Evolutionary conservation across 257 asterid species (phyloP), one percentile per base, ranked within the genome.

Genomic region (Ilex asprella): DNA sequence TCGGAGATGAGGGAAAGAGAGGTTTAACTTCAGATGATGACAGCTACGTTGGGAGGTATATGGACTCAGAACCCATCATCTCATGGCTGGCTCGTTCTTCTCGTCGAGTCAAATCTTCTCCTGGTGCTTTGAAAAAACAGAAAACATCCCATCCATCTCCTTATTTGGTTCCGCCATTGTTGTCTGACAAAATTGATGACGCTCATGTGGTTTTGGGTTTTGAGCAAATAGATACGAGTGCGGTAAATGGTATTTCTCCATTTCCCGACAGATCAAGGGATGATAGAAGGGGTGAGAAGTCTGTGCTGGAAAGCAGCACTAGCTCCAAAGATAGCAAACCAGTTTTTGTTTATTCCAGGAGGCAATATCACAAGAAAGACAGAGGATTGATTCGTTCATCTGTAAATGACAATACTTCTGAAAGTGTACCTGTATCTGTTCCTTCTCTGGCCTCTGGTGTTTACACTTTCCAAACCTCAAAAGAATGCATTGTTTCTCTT

Each of bases 31-130:
- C 74, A 35, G 84, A 71, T 58, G 83, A 79, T 63, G 91, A 71
- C 64, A 67, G 73, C 73, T 69, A 68, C 69, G 54, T 39, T 12
- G 85, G 79, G 61, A 80, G 70, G 31, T 68, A 68, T 75, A 73
- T 75, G 79, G 99, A 90, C 71, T 84, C 94, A 12, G 93, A 85
- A 78, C 96, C 97, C 65, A 87, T 89, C 58, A 86, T 89, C 32
- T 86, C 88, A 67, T 94, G 99, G 99, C 73, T 89, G 69, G 76
- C 94, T 70, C 94, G 91, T 64, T 83, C 88, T 69, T 81, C 90
- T 74, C 95, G 79, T 62, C 90, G 83, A 62, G 80, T 65, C 66
- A 92, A 87, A 76, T 70, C 86, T 72, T 62, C 78, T 67, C 82
- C 90, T 58, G 75, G 77, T 70, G 68, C 89, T 52, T 65, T 62